Base-by-base conservation (phyloP, 495 filamentous ascomycete species). In the Penicillium subrubescens region DNA sequence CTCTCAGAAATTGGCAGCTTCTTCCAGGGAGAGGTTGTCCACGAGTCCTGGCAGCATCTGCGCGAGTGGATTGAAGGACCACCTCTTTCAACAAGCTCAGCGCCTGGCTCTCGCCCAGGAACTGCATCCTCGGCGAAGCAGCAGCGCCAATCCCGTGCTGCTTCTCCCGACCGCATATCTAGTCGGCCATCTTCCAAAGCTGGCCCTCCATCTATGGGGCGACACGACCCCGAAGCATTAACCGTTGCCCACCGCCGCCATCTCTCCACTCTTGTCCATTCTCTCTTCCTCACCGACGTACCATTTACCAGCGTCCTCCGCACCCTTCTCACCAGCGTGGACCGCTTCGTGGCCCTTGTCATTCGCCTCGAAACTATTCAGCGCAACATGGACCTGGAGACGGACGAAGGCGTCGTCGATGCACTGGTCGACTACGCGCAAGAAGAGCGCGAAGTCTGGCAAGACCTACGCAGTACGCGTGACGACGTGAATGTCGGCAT, bases 11-110 rank as follows among this genome's bases (percentile, higher is more conserved):
- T 90, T 14, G 90, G 92, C 60, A 87, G 85, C 14, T 97, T 95
- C 66, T 88, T 97, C 64, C 93, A 97, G 71, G 92, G 91, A 3
- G 93, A 97, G 73, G 89, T 97, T 1, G 87, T 97, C 19, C 85
- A 89, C 58, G 88, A 88, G 10, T 89, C 91, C 0, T 96, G 90
- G 83, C 79, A 84, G 50, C 80, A 84, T 61, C 86, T 90, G 52
- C 78, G 79, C 17, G 70, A 81, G 75, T 81, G 91, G 90, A 73
- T 90, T 83, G 64, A 81, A 66, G 73, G 71, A 10, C 54, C 61
- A 8, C 48, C 67, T 34, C 51, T 55, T 6, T 50, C 55, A 5
- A 19, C 73, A 27, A 57, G 46, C 17, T 73, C 72, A 19, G 52
- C 60, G n/a, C 43, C 73, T 48, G 59, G 63, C 6, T 82, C 79